Conservation (phyloP, 768 basidiomycete species). For the Auriscalpium microsporum region DNA sequence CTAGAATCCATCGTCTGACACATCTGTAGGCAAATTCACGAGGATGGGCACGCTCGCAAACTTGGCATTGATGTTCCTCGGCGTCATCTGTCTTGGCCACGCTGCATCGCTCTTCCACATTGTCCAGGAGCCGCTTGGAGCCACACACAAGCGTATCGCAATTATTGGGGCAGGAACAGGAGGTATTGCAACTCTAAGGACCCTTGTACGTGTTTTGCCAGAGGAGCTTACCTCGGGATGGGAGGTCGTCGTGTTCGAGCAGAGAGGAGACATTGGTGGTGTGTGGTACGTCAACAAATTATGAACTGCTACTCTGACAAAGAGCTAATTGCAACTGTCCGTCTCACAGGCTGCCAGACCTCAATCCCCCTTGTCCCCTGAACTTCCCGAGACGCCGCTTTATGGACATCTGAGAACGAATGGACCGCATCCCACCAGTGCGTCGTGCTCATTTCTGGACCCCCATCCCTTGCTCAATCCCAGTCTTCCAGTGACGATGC, state of each 20-base stretch:
- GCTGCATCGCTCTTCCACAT: too few relatives aligned
- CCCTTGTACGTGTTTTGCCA: slow-evolving; percentile 37
- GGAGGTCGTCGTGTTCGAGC: slow-evolving; percentile 46
- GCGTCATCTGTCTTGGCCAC: too few relatives aligned
- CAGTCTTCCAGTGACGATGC: too few relatives aligned
- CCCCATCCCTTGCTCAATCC: slow-evolving; percentile 29
- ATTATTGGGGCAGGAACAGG: slow-evolving; percentile 52
- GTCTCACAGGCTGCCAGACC: slow-evolving; percentile 26
- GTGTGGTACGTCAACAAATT: slow-evolving; percentile 34
- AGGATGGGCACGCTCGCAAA: too few relatives aligned
- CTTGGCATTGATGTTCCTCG: too few relatives aligned
- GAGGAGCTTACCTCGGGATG: slow-evolving; percentile 29
- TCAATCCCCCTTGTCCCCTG: slow-evolving; percentile 28
- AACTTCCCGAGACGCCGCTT: slow-evolving; percentile 35
- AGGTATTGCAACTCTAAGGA: slow-evolving; percentile 45
- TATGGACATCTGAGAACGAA: too few relatives aligned
- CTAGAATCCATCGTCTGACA: too few relatives aligned
- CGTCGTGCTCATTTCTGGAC: slow-evolving; percentile 16
- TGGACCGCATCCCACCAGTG: too few relatives aligned
- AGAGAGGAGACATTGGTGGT: slow-evolving; percentile 20
- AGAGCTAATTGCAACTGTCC: neutral
- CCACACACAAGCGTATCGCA: neutral
- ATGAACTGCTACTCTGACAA: neutral
- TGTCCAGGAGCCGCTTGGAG: too few relatives aligned
- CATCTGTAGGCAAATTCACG: too few relatives aligned